phyloP scores from a whole-genome alignment of 2,329 filamentous ascomycete genomes.

The Scytalidium lignicola region DNA sequence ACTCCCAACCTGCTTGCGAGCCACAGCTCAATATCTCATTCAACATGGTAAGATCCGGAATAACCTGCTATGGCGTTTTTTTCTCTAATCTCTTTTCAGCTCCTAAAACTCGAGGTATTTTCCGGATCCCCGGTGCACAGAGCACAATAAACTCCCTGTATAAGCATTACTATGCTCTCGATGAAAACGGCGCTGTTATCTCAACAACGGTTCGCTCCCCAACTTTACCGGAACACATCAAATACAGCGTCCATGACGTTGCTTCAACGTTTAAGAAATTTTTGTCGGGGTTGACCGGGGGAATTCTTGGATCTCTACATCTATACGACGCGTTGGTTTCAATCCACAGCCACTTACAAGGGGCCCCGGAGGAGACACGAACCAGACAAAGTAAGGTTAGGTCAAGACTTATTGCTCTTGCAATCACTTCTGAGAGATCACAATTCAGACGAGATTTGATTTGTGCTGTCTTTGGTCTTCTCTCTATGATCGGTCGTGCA shows the following conservation, averaged over 20 bases:
- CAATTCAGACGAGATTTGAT: slow-evolving; percentile 58
- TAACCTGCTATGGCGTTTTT: not conserved
- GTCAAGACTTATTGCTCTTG: slow-evolving; percentile 61
- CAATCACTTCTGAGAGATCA: slow-evolving; percentile 54
- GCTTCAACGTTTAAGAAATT: slow-evolving; percentile 63
- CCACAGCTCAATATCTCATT: slow-evolving; percentile 58
- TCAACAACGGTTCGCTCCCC: slow-evolving; percentile 54
- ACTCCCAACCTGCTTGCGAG: slow-evolving; percentile 61
- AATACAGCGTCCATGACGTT: slow-evolving; percentile 57
- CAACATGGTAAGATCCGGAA: slow-evolving; percentile 46
- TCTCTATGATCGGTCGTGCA: slow-evolving; percentile 54
- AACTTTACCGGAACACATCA: slow-evolving; percentile 55
- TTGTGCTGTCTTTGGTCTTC: slow-evolving; percentile 60
- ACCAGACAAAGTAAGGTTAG: slow-evolving; percentile 52
- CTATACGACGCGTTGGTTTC: slow-evolving; percentile 59
- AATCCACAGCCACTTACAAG: slow-evolving; percentile 51
- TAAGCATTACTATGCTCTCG: slow-evolving; percentile 55
- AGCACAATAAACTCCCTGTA: slow-evolving; percentile 52
- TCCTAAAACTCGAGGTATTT: slow-evolving; percentile 49
- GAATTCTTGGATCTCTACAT: slow-evolving; percentile 57
- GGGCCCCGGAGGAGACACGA: slow-evolving; percentile 44
- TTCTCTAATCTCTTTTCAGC: slow-evolving; percentile 17
- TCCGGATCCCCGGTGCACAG: slow-evolving; percentile 56
- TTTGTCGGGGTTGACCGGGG: slow-evolving; percentile 58
- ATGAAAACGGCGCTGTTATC: slow-evolving; percentile 41